Evolutionary conservation across 106 monocot species (phyloP).

Genomic region (Gastrodia elata): DNA sequence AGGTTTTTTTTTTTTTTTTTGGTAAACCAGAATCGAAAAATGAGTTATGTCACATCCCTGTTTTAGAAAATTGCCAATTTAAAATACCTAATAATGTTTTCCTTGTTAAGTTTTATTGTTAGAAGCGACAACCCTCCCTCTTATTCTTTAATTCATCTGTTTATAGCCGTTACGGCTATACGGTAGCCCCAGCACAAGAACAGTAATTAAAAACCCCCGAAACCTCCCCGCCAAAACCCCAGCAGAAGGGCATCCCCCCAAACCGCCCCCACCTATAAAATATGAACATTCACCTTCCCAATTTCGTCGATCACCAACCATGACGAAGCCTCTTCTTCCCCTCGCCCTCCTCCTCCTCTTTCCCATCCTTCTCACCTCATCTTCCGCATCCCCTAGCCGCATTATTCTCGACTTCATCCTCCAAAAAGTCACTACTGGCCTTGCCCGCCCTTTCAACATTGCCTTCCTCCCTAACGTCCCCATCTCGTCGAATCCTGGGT

Average conservation of each 20-base stretch:
- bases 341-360: not conserved
- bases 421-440: not conserved
- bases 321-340: not conserved
- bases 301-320: not conserved
- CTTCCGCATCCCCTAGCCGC: not conserved
- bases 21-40: too few relatives aligned
- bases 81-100: too few relatives aligned
- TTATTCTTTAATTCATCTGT: too few relatives aligned
- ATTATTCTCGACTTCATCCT: conserved; percentile 8
- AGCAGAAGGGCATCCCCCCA: not conserved
- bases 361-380: conserved; percentile 6
- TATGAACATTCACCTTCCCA: not conserved
- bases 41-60: too few relatives aligned
- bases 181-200: not conserved
- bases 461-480: not conserved
- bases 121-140: too few relatives aligned
- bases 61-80: too few relatives aligned
- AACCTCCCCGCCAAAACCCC: not conserved
- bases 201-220: not conserved
- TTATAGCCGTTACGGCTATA: too few relatives aligned
- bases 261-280: not conserved
- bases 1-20: too few relatives aligned
- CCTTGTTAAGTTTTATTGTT: too few relatives aligned
- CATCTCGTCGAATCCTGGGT: not conserved
- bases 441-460: not conserved